Percentiles rank a stretch among this genome's conserved stretches.
Conservation (phyloP, 164 flowering plant species). For the Vitis rupestris region DNA sequence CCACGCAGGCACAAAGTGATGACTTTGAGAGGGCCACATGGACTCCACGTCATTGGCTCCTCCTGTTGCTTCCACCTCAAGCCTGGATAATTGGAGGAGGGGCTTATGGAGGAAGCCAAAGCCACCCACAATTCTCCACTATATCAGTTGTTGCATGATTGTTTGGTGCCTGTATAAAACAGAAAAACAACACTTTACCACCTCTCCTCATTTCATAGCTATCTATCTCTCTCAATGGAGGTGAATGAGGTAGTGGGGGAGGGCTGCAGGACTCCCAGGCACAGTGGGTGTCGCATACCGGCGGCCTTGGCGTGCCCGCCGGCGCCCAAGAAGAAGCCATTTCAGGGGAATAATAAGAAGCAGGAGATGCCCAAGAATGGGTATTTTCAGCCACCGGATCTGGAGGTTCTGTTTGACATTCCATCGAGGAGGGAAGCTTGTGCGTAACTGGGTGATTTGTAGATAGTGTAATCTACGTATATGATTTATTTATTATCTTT, state of each 20-base stretch:
- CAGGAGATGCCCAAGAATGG: slow-evolving; percentile 22
- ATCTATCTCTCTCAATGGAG: not conserved
- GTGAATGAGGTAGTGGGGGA: slow-evolving; percentile 8
- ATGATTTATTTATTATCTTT: too few species aligned
- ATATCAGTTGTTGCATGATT: not conserved
- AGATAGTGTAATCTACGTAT: too few species aligned
- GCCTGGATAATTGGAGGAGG: slow-evolving; percentile 8
- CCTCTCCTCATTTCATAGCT: too few species aligned
- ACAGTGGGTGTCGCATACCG: slow-evolving; percentile 13
- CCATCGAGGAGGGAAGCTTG: slow-evolving; percentile 22
- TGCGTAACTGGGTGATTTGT: not conserved
- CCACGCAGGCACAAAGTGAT: too few species aligned
- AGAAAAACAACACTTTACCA: not conserved
- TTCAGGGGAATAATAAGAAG: slow-evolving; percentile 5
- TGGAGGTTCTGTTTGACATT: slow-evolving; percentile 21
- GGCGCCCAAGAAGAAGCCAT: slow-evolving; percentile 31
- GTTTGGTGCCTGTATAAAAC: not conserved
- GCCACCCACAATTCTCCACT: not conserved
- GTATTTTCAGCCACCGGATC: slow-evolving; percentile 35
- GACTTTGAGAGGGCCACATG: not conserved
- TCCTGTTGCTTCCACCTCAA: slow-evolving; percentile 10
- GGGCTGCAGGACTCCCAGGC: slow-evolving; percentile 28
- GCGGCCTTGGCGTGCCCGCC: slow-evolving; percentile 25
- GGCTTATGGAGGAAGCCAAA: slow-evolving; percentile 11
- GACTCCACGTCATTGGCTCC: not conserved